Evolutionary conservation across 208 protist genomes (phyloP), one percentile per base, ranked within the genome.

Genomic region (Leishmania aethiopica): DNA sequence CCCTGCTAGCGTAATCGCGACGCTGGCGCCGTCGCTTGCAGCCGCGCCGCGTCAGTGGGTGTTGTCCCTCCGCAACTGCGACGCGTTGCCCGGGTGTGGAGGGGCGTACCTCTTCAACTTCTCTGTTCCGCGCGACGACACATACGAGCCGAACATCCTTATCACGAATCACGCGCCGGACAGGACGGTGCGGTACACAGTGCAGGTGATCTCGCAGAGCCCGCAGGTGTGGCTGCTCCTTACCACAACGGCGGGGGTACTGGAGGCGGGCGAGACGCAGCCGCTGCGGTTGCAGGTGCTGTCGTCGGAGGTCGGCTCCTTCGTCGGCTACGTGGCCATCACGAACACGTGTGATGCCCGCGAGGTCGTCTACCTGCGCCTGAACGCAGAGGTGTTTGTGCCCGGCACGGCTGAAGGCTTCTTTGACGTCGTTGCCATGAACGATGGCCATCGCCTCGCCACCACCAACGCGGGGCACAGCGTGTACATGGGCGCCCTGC

Each of bases 151-250:
- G 19, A 89, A 93, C 49, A 95, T 98, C 73, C 80, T 76, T 35
- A 90, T 98, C 47, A 81, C 85, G 17, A 98, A 96, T 77, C 88
- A 93, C 78, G 77, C 91, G 35, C 73, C 60, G 17, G 86, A 90
- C 55, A 79, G 79, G 19, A 64, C 81, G 2, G 93, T 98, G 71
- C 88, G 91, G 75, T 98, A 96, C 83, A 85, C 72, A 49, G 88
- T 93, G 37, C 75, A 84, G 25, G 88, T 96, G n/a, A 67, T 91
- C 6, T 96, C 93, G 47, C 95, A 98, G 85, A 90, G 89, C 64
- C 95, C 95, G 25, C 90, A 93, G 69, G 84, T 90, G 74, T 98
- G 95, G 93, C 79, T 98, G 40, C 75, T 95, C 69, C 85, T 96
- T 51, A 86, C 91, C 17, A 80, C 73, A 22, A 88, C 83, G 3